Percentiles rank a stretch among this genome's conserved stretches.
Evolutionary conservation across 2,329 filamentous ascomycete genomes (phyloP).

Genomic region (Colletotrichum higginsianum): DNA sequence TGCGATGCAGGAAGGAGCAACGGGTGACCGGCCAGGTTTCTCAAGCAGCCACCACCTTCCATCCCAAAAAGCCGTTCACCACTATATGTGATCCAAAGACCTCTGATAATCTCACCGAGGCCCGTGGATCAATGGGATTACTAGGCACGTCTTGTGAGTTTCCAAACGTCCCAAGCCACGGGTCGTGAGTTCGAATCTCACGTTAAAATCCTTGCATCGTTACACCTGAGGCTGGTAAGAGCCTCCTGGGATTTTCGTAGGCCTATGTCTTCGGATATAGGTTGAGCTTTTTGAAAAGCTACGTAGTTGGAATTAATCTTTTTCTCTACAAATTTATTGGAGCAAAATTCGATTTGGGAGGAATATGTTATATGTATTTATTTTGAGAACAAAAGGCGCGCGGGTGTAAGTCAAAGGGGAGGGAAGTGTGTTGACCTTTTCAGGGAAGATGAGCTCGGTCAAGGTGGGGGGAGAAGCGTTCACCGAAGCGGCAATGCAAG

Average conservation of each 20-base stretch:
- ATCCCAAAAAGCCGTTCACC: neutral
- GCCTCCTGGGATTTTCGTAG: constrained; percentile 4
- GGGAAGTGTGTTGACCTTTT: neutral
- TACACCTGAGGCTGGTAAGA: constrained; percentile 9
- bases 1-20: neutral
- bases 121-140: neutral
- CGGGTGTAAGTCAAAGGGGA: neutral
- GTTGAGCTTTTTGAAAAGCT: neutral
- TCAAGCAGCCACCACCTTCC: neutral
- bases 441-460: constrained; percentile 18
- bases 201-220: constrained; percentile 4
- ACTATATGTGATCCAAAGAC: too few species aligned
- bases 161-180: neutral
- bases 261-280: neutral
- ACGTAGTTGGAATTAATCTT: neutral
- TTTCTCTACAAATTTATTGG: neutral
- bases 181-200: constrained; percentile 1
- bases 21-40: neutral
- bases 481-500: neutral
- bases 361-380: neutral
- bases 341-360: neutral
- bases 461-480: neutral
- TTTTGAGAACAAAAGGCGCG: neutral
- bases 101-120: neutral
- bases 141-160: neutral